Evolutionary conservation across 2,329 filamentous ascomycete species (phyloP), one percentile per base, ranked within the genome.

Genomic region (Hortaea werneckii): DNA sequence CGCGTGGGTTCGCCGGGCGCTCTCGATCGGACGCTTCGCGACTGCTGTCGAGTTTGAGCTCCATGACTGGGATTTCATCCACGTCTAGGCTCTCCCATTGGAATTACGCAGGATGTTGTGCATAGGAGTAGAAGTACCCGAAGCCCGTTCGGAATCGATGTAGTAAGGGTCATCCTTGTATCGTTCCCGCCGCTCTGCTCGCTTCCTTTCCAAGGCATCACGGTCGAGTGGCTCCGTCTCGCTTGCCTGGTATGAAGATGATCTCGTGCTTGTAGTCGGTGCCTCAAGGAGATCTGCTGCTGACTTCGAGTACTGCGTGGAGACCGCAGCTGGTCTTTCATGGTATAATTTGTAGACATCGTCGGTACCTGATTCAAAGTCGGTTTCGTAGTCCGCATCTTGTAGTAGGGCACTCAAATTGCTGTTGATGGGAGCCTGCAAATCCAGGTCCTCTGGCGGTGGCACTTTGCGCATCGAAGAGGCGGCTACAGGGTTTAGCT

Each of bases 121-220:
- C 42, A 92, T 81, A 0, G 86, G 86, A 1, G 85, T 90, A 0
- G 83, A 83, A 5, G 77, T 76, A 30, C 79, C 78, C 4, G 78
- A 79, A 10, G 50, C 51, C 12, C 62, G 58, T 12, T 63, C 59
- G 0, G 69, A 67, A 37, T 67, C 70, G 58, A 98, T 96, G 61
- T 98, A 98, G 64, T 95, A 98, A 0, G 92, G 92, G 58, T 98
- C 92, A 60, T 96, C 90, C 55, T 78, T 85, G 64, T 95, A 87
- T 46, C 87, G 79, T 61, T 94, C 88, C 46, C 76, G 69, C 8
- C 89, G 78, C 60, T 95, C 87, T 4, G 82, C 79, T 56, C 82
- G 85, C 51, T 85, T 78, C 51, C 81, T 76, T 4, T 85, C 84
- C 37, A 86, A 63, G 40, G 87, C 86, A 55, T 87, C 83, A 1